Evolutionary conservation across 768 basidiomycete genomes (phyloP), one percentile per base, ranked within the genome.

Genomic region (Phallus indusiatus): DNA sequence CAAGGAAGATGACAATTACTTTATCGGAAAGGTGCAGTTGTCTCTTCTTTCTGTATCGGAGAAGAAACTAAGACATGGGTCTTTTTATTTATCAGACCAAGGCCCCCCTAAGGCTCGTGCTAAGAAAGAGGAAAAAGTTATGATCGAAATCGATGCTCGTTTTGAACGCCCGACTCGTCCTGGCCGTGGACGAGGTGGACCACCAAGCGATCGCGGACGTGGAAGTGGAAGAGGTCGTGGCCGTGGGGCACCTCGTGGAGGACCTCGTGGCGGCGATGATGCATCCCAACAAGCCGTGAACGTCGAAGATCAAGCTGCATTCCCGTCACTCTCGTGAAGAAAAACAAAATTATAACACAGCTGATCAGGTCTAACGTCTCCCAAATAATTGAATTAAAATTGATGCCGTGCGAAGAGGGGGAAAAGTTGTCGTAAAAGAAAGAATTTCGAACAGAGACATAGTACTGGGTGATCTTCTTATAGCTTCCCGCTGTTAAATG

Each of bases 121-220:
- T 61, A 86, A 90, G 60, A 92, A 91, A 77, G 85, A 90, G 66
- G 90, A 92, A 72, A 96, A 95, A 73, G 82, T 92, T 66, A 90
- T 79, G 75, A 78, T 98, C 68, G 93, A 95, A 69, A 90, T 97
- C 70, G 92, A 96, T 16, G 89, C 84, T 57, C 88, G 81, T 67
- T 94, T 93, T 70, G 86, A 92, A 48, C 85, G 86, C 64, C 91
- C 91, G 56, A 70, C 77, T n/a, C 82, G 88, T 63, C 81, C 82
- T 60, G 81, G 81, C 24, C 79, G 80, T 61, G 76, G 79, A 20
- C 71, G 77, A 33, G 66, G 72, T 54, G 67, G 68, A 56, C 69
- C 74, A 55, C 74, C 74, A 12, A 71, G 73, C 20, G 76, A 76
- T 56, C 76, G 83, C 61, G 78, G 78, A 51, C 42, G 42, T 54